Evolutionary conservation across 768 basidiomycete genomes (phyloP).

Genomic region (Boletus vermiculosoides): DNA sequence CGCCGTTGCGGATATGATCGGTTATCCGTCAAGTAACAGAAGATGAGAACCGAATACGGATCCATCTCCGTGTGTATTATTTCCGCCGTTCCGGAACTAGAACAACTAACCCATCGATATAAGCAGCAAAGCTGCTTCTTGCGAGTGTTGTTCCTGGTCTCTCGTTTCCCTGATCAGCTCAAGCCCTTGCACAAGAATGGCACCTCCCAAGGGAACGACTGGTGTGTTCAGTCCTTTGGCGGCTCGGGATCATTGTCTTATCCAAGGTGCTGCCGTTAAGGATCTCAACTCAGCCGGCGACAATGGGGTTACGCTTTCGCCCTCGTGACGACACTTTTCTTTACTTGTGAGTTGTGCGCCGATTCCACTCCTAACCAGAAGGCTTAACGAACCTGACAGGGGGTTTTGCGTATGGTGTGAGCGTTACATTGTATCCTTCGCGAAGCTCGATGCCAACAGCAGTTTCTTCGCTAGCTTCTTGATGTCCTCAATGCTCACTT

Average conservation of each 20-base stretch:
- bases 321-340: constrained; percentile 74
- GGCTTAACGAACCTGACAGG: constrained; percentile 33
- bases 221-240: constrained; percentile 28
- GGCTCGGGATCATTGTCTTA: not conserved
- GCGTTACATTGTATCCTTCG: constrained; percentile 14
- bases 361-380: not conserved
- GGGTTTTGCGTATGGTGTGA: constrained; percentile 68
- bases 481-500: constrained; percentile 74
- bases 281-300: constrained; percentile 42
- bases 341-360: constrained; percentile 51
- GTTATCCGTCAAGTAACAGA: not conserved
- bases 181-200: constrained; percentile 25
- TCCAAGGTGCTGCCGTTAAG: constrained; percentile 6
- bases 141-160: not conserved
- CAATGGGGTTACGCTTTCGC: constrained; percentile 59
- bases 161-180: constrained; percentile 5
- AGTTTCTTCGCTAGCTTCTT: constrained; percentile 47
- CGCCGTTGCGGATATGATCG: not conserved
- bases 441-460: constrained; percentile 15
- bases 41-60: not conserved
- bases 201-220: constrained; percentile 41
- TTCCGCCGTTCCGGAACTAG: constrained; percentile 6
- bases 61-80: not conserved
- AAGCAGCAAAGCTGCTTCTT: constrained; percentile 6
- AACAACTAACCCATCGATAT: constrained; percentile 6